phyloP scores from a whole-genome alignment of 78 protist species.

The Chrysochromulina parva region DNA sequence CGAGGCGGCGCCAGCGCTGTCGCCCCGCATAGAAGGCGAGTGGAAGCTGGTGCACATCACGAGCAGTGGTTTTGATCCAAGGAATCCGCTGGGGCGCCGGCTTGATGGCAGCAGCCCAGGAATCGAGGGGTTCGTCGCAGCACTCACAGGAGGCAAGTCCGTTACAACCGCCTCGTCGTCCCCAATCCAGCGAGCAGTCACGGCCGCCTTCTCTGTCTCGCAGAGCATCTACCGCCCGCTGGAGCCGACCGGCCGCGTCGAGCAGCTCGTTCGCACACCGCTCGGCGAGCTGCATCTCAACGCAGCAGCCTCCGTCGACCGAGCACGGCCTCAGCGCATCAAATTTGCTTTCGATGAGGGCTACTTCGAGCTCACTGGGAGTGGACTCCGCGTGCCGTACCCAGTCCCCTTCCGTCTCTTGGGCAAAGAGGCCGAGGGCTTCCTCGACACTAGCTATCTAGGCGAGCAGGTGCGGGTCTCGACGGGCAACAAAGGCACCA shows the following conservation, averaged over 20 bases:
- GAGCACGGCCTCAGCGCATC: neutral
- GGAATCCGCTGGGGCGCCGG: neutral
- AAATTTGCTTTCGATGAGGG: neutral
- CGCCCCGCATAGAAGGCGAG: neutral
- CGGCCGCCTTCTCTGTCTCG: neutral
- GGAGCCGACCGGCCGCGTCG: neutral
- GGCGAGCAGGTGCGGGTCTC: neutral
- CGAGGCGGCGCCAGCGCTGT: no score
- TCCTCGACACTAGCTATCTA: neutral
- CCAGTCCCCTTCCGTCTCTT: constrained; percentile 1
- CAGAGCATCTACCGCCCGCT: neutral
- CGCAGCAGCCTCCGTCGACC: neutral
- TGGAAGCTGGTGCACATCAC: neutral
- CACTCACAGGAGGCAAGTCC: neutral
- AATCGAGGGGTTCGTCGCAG: neutral
- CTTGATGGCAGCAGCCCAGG: neutral
- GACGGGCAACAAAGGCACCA: neutral
- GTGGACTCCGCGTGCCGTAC: neutral
- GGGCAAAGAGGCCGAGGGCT: neutral
- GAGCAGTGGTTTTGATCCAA: neutral
- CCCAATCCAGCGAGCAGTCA: neutral
- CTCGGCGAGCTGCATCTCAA: neutral
- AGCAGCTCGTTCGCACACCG: neutral
- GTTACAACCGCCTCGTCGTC: neutral
- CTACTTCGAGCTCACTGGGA: no score